Evolutionary conservation across 306 rosid species (phyloP).

Genomic region (Carpinus fangiana): DNA sequence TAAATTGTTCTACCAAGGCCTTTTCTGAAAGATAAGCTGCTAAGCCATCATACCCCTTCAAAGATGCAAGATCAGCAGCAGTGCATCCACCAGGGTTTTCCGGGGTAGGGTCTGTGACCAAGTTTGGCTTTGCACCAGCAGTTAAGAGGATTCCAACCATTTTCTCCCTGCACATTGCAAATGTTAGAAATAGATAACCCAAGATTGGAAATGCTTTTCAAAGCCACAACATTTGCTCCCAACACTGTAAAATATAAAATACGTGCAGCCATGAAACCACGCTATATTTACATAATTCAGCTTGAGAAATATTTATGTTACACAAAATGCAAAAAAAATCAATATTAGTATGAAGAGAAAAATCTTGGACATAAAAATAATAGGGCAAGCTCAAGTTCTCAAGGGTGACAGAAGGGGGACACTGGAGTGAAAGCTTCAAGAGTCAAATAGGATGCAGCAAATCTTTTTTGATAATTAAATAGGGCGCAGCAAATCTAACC

Average conservation of each 20-base stretch:
- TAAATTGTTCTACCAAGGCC: conserved; percentile 74
- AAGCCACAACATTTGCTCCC: background rate
- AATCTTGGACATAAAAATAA: background rate
- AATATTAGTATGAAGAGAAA: background rate
- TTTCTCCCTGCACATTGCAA: conserved; percentile 63
- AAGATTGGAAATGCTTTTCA: background rate
- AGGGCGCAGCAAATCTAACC: conserved; percentile 10
- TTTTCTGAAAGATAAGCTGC: conserved; percentile 95
- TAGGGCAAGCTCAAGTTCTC: background rate
- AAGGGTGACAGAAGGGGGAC: background rate
- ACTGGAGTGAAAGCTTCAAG: background rate
- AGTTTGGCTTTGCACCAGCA: conserved; percentile 85
- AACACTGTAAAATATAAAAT: background rate
- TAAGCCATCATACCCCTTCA: conserved; percentile 72
- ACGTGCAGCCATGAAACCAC: background rate
- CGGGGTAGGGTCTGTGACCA: conserved; percentile 89
- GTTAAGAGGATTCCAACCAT: conserved; percentile 82
- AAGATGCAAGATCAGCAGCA: conserved; percentile 78
- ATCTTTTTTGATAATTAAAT: background rate
- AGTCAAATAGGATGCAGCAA: conserved; percentile 17
- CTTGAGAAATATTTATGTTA: background rate
- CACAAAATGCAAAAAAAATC: conserved; percentile 22
- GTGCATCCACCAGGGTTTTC: conserved; percentile 73
- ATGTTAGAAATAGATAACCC: background rate
- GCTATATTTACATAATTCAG: background rate